Base-by-base conservation (phyloP, 2,329 filamentous ascomycete genomes). In the Trichoderma breve region DNA sequence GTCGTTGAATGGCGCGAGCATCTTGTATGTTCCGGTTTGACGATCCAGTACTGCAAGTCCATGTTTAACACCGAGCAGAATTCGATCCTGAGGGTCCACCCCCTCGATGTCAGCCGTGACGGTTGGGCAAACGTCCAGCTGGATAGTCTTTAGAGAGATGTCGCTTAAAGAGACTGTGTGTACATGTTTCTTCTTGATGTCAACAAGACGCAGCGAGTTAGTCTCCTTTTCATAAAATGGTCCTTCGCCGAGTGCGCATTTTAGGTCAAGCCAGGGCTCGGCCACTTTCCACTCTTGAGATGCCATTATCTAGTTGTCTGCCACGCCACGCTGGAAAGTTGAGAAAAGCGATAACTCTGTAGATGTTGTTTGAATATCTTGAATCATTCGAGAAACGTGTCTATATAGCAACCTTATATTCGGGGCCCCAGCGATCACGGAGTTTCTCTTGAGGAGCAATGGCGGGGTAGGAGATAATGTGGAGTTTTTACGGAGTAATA, bases 101-200 rank as follows among this genome's bases (percentile, higher is more conserved):
- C 91, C 89, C 74, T 89, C 87, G 75, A 97, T 93, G 81, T 97
- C 92, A 69, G 92, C 92, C 53, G 95, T 97, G 60, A 93, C 91
- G 28, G 87, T 88, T 71, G 87, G 82, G 30, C 84, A 84, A 74
- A 84, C 83, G 79, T 88, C 84, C 53, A 91, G 82, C 78, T 89
- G 84, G 47, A 86, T 73, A 5, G 92, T 91, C 74, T 89, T 85
- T 73, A 92, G 80, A 47, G 92, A 93, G 5, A 83, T 92, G 72
- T 87, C 83, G 62, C 81, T 79, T 28, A 97, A 84, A 76, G 93
- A 87, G 73, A 96, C 86, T 62, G 87, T 86, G 83, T 96, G 92
- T 60, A 97, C 79, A 73, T 90, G 89, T 79, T 92, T 88, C 79
- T 92, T 89, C 80, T 91, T 92, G 82, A 97, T 95, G 82, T 98